Evolutionary conservation across 257 asterid genomes (phyloP).

Genomic region (Ajuga chamaepitys): DNA sequence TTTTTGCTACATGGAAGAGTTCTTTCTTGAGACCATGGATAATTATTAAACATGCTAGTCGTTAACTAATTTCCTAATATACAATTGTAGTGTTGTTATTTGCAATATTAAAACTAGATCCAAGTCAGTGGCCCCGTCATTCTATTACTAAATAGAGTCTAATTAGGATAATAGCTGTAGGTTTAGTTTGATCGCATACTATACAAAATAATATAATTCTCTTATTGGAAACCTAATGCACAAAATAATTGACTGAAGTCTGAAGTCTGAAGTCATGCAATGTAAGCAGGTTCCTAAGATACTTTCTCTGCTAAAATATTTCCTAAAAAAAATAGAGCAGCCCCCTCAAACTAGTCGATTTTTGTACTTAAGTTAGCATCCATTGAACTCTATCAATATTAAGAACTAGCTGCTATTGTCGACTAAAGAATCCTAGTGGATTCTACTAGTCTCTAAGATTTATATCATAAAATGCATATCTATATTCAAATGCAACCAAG

Average conservation of each 20-base stretch:
- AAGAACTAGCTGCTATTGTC: constrained; percentile 21
- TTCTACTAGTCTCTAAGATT: background rate
- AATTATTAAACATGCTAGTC: constrained; percentile 2
- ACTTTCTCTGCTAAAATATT: constrained; percentile 16
- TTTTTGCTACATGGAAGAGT: background rate
- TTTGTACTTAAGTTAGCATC: constrained; percentile 23
- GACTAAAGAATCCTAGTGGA: constrained; percentile 21
- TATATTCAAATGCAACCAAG: constrained; percentile 4
- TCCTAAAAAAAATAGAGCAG: background rate
- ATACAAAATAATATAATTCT: constrained; percentile 9
- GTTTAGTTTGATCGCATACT: constrained; percentile 18
- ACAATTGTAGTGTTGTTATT: background rate
- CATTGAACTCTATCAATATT: constrained; percentile 25
- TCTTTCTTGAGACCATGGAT: background rate
- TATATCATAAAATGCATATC: background rate
- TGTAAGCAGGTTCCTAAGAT: constrained; percentile 3
- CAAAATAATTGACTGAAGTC: constrained; percentile 5
- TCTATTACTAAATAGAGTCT: constrained; percentile 14
- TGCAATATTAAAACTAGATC: background rate
- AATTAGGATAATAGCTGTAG: constrained; percentile 19
- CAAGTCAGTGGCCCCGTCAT: background rate
- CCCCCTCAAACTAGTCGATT: background rate
- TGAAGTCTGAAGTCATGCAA: constrained; percentile 12
- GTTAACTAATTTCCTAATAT: background rate
- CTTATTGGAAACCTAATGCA: background rate